Evolutionary conservation across 1,139 yeast species (phyloP), one percentile per base, ranked within the genome.

Genomic region (Zygoascus sp.): DNA sequence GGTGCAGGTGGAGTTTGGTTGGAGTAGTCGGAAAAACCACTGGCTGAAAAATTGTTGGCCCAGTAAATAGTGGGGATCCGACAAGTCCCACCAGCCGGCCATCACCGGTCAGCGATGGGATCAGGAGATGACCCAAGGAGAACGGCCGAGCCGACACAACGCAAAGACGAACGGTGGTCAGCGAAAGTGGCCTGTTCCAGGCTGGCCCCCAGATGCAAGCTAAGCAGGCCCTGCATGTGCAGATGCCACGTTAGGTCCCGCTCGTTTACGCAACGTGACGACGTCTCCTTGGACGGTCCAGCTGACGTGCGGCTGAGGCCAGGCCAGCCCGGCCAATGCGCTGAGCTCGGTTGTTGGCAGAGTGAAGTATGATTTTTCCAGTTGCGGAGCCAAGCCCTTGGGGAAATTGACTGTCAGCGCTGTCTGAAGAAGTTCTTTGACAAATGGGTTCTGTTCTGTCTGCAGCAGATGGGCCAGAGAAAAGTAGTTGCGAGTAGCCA

Each of bases 281-380:
- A 13, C 8, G 5, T 30, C 34, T n/a, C n/a, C n/a, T 9, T 30
- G 17, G 34, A 15, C 34, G 2, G 34, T 20, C 39, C 39, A 35
- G 13, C 13, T 9, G 6, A 35, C 39, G 39, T 35, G 39, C 39
- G 39, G 39, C 39, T 35, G 39, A 20, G 17, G 11, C 39, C 39
- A 35, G 16, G 22, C n/a, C 25, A 35, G 22, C n/a, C 15, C 25
- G 25, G 39, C 9, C n/a, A 35, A 11, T 9, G 25, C 9, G 16
- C 15, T 13, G 25, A 35, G 16, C 8, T 35, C 39, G 19, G 25
- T n/a, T 10, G 22, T 5, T 10, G 39, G 15, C 5, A 35, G 16
- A n/a, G 22, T 11, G 25, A 35, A 35, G 16, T 20, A 35, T 5
- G 39, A 35, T 17, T 35, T 35, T 8, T 35, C 25, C 27, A 35